Percentiles rank a stretch among this genome's conserved stretches.
phyloP scores from a whole-genome alignment of 1,284 basidiomycete species.

The Xerocomus nothofagi region DNA sequence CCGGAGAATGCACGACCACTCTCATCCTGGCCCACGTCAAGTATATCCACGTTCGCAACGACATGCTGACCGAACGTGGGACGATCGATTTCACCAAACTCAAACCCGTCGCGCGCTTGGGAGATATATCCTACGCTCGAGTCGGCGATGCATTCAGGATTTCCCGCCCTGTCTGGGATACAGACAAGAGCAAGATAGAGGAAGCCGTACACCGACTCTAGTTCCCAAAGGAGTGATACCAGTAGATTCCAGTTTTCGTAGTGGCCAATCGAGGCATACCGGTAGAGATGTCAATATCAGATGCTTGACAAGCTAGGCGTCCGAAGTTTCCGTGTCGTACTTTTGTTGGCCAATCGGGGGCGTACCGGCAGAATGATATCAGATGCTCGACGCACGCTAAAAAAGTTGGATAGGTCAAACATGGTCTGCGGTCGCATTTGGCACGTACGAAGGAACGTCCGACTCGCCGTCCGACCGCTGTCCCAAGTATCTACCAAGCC shows the following conservation, averaged over 20 bases:
- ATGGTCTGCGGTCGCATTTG: not conserved
- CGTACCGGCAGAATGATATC: too few relatives aligned
- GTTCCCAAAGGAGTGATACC: not conserved
- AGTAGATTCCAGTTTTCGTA: too few relatives aligned
- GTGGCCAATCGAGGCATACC: too few relatives aligned
- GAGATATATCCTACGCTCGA: conserved; percentile 52
- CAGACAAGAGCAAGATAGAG: conserved; percentile 40
- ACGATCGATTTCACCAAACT: conserved; percentile 55
- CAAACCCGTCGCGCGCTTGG: conserved; percentile 55
- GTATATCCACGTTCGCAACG: conserved; percentile 61
- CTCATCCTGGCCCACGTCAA: conserved; percentile 61
- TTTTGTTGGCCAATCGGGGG: too few relatives aligned
- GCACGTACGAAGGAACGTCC: not conserved
- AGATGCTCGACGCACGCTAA: too few relatives aligned
- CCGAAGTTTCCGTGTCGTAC: too few relatives aligned
- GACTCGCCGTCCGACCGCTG: conserved; percentile 46
- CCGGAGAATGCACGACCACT: conserved; percentile 38
- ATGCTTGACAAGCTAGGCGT: too few relatives aligned
- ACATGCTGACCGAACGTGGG: conserved; percentile 38
- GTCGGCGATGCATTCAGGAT: conserved; percentile 49
- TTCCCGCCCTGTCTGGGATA: conserved; percentile 48
- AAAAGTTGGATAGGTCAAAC: too few relatives aligned
- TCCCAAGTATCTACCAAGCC: not conserved
- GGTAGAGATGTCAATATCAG: too few relatives aligned
- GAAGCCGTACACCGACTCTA: conserved; percentile 6